Evolutionary conservation across 2,329 filamentous ascomycete species (phyloP).

Genomic region (Colletotrichum eremochloae): DNA sequence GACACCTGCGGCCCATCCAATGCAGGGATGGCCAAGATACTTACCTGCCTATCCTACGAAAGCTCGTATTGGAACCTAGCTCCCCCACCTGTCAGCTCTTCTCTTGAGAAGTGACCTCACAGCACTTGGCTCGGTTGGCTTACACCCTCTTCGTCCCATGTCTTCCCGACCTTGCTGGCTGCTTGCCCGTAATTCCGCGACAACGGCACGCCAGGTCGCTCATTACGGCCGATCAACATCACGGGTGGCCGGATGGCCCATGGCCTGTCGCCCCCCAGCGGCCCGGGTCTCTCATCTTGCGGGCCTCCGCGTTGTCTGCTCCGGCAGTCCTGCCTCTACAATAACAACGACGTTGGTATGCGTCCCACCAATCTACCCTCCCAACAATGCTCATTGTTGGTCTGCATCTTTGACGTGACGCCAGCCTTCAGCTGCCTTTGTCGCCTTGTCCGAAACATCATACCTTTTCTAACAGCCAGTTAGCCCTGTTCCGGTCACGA

Average conservation of each 20-base stretch:
- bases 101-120: conserved; percentile 9
- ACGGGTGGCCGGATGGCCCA: conserved; percentile 28
- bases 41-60: background rate
- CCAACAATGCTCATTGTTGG: conserved; percentile 8
- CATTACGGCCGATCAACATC: conserved; percentile 20
- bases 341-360: background rate
- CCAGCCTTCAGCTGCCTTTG: conserved; percentile 1
- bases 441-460: background rate
- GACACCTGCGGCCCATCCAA: conserved; percentile 16
- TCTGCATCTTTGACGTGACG: conserved; percentile 10
- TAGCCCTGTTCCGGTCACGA: background rate
- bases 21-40: conserved; percentile 15
- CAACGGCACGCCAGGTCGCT: conserved; percentile 33
- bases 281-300: conserved; percentile 20
- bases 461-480: background rate
- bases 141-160: background rate
- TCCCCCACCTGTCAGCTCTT: conserved; percentile 6
- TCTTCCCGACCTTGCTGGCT: background rate
- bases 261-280: conserved; percentile 16
- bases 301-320: conserved; percentile 26
- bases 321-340: background rate
- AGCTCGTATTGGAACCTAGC: conserved; percentile 28
- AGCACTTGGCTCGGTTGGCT: background rate
- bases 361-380: conserved; percentile 13
- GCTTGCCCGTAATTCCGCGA: conserved; percentile 11